A percentile compares a stretch with the other conserved stretches of the same genome.
These are phyloP conservation scores for Daldinia bambusicola DNA, from an alignment of 495 filamentous ascomycete genomes.

Conservation along the genomic window DNA sequence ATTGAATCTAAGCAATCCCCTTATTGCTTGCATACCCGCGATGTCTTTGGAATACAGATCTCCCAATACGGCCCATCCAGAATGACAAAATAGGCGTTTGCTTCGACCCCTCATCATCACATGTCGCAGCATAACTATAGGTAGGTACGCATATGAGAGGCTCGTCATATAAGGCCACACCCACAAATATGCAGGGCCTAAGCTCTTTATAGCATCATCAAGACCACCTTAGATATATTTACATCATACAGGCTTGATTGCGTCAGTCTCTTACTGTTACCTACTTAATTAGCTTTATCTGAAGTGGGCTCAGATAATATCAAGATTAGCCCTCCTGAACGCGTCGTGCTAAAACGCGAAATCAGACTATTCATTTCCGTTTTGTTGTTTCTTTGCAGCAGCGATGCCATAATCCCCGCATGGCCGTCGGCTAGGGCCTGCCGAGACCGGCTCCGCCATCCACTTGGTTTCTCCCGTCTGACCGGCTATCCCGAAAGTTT, in stretches of 20 bases:
- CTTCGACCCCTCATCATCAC: slow-evolving; percentile 6
- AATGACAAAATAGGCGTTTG: background rate
- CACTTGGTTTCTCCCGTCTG: background rate
- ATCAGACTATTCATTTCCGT: slow-evolving; percentile 12
- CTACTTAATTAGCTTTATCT: slow-evolving; percentile 8
- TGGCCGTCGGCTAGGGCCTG: slow-evolving; percentile 12
- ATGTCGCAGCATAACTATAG: background rate
- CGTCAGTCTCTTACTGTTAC: background rate
- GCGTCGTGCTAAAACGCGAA: background rate
- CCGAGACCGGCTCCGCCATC: slow-evolving; percentile 27
- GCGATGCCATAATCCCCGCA: slow-evolving; percentile 27
- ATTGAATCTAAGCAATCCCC: background rate
- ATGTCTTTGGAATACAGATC: background rate
- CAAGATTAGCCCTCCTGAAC: background rate
- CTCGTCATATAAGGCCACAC: background rate
- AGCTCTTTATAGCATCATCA: background rate
- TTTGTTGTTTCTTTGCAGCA: slow-evolving; percentile 20
- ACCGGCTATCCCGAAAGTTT: slow-evolving; percentile 9
- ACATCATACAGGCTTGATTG: slow-evolving; percentile 1
- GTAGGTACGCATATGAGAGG: no score
- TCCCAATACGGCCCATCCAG: background rate
- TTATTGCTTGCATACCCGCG: background rate
- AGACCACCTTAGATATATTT: background rate
- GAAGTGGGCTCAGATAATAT: slow-evolving; percentile 2
- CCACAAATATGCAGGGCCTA: slow-evolving; percentile 13